Conservation (phyloP, 495 filamentous ascomycete genomes). For the Chaetomium cochliodes region DNA sequence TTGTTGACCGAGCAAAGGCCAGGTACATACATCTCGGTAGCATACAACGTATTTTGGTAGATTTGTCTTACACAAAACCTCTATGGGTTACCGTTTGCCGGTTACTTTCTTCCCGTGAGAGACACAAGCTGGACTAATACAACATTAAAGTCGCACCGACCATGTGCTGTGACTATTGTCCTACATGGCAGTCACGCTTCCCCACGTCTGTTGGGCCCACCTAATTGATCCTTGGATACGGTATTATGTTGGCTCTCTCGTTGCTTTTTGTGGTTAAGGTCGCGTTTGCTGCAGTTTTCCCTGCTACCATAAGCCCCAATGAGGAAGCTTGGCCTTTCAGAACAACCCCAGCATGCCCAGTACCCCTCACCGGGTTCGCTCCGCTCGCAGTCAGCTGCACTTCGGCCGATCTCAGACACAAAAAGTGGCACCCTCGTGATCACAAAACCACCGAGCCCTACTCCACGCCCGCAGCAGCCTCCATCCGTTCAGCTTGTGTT, state of each 20-base stretch:
- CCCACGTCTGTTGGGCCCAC: not conserved
- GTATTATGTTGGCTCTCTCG: not conserved
- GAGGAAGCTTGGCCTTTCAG: not conserved
- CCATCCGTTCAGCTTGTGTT: not conserved
- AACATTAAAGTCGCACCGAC: not conserved
- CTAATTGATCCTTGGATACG: not conserved
- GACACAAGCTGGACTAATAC: not conserved
- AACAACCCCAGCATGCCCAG: not conserved
- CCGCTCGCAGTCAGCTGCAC: not conserved
- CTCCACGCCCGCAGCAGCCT: not conserved
- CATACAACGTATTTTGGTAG: not conserved
- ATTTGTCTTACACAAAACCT: not conserved
- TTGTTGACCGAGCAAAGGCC: not conserved
- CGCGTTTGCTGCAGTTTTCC: not conserved
- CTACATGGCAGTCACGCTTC: too few species aligned
- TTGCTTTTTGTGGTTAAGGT: not conserved
- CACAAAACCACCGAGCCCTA: not conserved
- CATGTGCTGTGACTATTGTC: not conserved
- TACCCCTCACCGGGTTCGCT: not conserved
- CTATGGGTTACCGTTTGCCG: not conserved
- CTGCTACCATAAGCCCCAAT: not conserved
- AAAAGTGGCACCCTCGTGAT: not conserved
- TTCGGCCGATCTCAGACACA: conserved; percentile 2
- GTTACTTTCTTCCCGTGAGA: not conserved
- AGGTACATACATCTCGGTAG: not conserved